Base-by-base conservation (phyloP, 176 grass and related monocot species). In the Carex scoparia region DNA sequence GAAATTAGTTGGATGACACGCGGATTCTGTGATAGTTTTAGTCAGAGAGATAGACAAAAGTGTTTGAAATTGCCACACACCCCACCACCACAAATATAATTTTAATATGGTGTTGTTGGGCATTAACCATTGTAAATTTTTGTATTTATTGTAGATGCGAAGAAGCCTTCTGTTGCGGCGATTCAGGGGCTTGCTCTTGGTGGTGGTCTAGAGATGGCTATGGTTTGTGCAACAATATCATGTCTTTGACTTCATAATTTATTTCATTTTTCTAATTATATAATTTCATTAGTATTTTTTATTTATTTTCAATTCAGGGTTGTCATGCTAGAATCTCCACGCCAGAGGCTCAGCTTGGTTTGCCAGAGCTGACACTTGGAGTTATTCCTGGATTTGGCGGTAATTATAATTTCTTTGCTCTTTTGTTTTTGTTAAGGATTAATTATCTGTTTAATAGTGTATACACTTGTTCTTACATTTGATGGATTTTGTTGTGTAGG, bases 301-400 rank as follows among this genome's bases (percentile, higher is more conserved):
- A 40, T 63, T 61, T 70, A 65, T 51, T 54, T 81, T 49, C 19
- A 81, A 83, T 42, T 84, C 80, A 99, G 97, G 97, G 91, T 86
- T 99, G 97, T 62, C 93, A 95, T 91, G 97, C 93, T 92, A 90
- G 93, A 73, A 90, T 99, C 78, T 93, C 97, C 68, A 99, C 97
- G 27, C 91, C 97, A 66, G 93, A 99, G 80, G 89, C 91, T 87
- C 97, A 95, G 86, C 97, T 99, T 89, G 97, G 93, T 72, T 88
- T 99, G 68, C 93, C 97, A 88, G 97, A 99, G 77, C 86, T 99
- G 46, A 99, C 91, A 65, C 93, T 99, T 48, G 93, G 97, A 31
- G 82, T 99, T 85, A 92, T 99, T 88, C 97, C 97, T 94, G 93
- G 97, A 85, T 92, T 92, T 87, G 97, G 97, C 87, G 97, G 97